These are phyloP conservation scores for Beta vulgaris DNA, from an alignment of 148 eudicot species.

Conservation along the genomic window DNA sequence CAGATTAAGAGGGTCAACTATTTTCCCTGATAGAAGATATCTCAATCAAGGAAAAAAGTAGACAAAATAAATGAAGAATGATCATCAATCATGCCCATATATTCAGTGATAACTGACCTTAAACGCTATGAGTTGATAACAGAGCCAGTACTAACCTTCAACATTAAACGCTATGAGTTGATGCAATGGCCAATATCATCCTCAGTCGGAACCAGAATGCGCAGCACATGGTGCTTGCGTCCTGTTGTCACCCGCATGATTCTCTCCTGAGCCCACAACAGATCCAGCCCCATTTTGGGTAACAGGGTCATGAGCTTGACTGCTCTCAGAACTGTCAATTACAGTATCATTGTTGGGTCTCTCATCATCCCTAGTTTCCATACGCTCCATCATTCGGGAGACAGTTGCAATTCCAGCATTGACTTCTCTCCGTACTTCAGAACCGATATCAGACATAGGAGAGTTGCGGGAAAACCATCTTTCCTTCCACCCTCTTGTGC, in stretches of 20 bases:
- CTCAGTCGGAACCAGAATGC: conserved; percentile 49
- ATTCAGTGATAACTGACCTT: too few relatives aligned
- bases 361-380: conserved; percentile 47
- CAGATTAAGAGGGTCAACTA: too few relatives aligned
- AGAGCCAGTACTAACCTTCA: conserved; percentile 37
- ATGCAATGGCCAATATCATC: conserved; percentile 24
- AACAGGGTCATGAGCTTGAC: conserved; percentile 30
- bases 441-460: conserved; percentile 44
- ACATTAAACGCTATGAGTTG: conserved; percentile 31
- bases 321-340: conserved; percentile 44
- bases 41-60: not conserved
- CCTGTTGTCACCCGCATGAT: conserved; percentile 35
- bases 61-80: not conserved
- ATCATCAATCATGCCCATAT: too few relatives aligned
- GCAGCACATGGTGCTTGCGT: conserved; percentile 44
- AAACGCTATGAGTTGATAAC: too few relatives aligned
- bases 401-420: conserved; percentile 59
- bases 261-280: conserved; percentile 14
- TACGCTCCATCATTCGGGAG: conserved; percentile 74
- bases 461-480: conserved; percentile 80
- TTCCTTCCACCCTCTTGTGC: conserved; percentile 90
- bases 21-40: too few relatives aligned
- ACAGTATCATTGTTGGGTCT: conserved; percentile 33
- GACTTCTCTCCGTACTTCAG: conserved; percentile 64
- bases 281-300: conserved; percentile 29